Evolutionary conservation across 345 rosid genomes (phyloP), one percentile per base, ranked within the genome.

Genomic region (Ricinus communis): DNA sequence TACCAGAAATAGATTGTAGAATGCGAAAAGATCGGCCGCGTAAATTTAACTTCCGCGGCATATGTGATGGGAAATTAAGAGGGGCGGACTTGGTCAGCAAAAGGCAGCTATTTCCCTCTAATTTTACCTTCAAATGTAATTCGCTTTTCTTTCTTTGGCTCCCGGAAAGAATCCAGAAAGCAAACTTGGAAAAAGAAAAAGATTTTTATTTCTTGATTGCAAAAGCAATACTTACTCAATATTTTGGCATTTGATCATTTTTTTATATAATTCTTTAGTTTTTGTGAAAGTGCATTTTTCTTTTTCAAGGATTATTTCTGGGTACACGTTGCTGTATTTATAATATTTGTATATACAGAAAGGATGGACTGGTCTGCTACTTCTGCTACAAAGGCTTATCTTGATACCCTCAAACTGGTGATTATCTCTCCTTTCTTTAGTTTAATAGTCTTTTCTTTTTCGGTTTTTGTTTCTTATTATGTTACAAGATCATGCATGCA

Each of bases 301-400:
- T 21, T 49, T 49, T 30, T 0, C 25, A 33, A 9, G 24, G 19
- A 24, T 55, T 3, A 43, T 53, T 53, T 41, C 28, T 43, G 28
- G 63, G 30, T 30, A 19, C 22, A 8, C 21, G n/a, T 53, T 40
- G 47, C 47, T 40, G 47, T 11, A 43, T 43, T 43, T 43, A 43
- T 12, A 43, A n/a, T n/a, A n/a, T n/a, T n/a, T n/a, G n/a, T 43
- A 13, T 46, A 25, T 8, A 25, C 19, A 5, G n/a, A n/a, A n/a
- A 53, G 28, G 1, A 82, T 78, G 82, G 88, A 71, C 24, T 84
- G 87, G 84, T 80, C 85, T 52, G 82, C 85, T 36, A 27, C 74
- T 49, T 80, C 81, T 15, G 87, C 87, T 53, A 75, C 82, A 21
- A 72, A 74, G 9, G 87, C 87, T 18, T 82, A 73, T 66, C 82